phyloP scores from a whole-genome alignment of 208 protist genomes.

The Leishmania major region DNA sequence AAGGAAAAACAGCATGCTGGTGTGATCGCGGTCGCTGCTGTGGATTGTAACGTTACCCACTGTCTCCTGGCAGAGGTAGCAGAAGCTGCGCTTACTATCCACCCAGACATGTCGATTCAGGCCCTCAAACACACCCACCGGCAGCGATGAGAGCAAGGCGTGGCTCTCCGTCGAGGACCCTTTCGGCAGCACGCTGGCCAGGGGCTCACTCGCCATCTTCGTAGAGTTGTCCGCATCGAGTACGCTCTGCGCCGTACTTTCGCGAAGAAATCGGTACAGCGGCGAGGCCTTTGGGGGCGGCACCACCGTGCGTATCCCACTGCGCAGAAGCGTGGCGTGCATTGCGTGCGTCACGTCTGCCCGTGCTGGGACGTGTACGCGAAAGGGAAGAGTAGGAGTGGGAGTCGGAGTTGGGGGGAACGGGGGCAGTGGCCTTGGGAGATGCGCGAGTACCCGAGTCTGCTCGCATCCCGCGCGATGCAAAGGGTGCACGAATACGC shows the following conservation, averaged over 20 bases:
- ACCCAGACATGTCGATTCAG: conserved; percentile 86
- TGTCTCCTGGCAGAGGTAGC: conserved; percentile 86
- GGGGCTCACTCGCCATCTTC: not conserved
- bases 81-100: conserved; percentile 64
- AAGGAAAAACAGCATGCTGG: conserved; percentile 81
- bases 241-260: not conserved
- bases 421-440: not conserved
- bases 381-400: not conserved
- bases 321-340: conserved; percentile 1
- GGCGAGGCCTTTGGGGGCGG: not conserved
- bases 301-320: not conserved
- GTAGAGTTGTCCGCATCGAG: not conserved
- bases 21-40: conserved; percentile 83
- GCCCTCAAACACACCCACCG: conserved; percentile 63
- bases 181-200: conserved; percentile 6
- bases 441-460: not conserved
- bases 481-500: not conserved
- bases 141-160: conserved; percentile 21
- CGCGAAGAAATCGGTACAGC: conserved; percentile 11
- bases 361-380: not conserved
- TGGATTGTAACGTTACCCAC: conserved; percentile 60
- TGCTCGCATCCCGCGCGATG: not conserved
- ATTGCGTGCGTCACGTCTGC: not conserved
- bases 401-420: no score
- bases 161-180: conserved; percentile 44